Evolutionary conservation across 768 basidiomycete species (phyloP), one percentile per base, ranked within the genome.

Genomic region (Amyloporia xantha): DNA sequence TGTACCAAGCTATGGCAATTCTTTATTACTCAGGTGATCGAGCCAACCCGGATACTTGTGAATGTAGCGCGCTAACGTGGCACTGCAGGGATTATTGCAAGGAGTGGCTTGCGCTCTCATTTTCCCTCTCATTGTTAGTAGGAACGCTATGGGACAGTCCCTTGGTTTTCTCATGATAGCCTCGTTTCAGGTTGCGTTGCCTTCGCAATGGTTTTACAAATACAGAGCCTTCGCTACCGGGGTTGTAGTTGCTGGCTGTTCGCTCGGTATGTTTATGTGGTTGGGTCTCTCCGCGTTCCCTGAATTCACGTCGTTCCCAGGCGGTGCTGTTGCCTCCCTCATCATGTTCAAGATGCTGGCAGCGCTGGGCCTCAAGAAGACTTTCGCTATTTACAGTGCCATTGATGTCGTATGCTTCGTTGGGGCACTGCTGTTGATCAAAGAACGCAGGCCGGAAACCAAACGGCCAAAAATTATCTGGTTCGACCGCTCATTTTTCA

Each of bases 131-230:
- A 53, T 56, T 17, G 58, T 59, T 21, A 28, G 57, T 30, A 11
- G 27, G 4, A 39, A 33, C 23, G 20, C 15, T 23, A 4, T 25
- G 15, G 3, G 6, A 23, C 23, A n/a, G n/a, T n/a, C n/a, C n/a
- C n/a, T n/a, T n/a, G n/a, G n/a, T n/a, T n/a, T 44, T 19, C 10
- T 43, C 19, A 5, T 27, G 6, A 4, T 44, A 35, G n/a, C 23
- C 10, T 44, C 26, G 13, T n/a, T 4, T 1, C 27, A 59, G 57
- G 54, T 59, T 23, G 51, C 58, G 15, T 46, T 66, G 7, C 55
- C 65, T 1, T 51, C 63, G 1, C 68, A 68, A 46, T 62, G 60
- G 53, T 70, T 70, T 58, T 54, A 58, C n/a, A 51, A 48, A 23
- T 52, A 55, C 15, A 57, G 68, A 12, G 60, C 56, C 1, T 44